A percentile compares a stretch with the other conserved stretches of the same genome.
Conservation (phyloP, 768 basidiomycete genomes). For the Macrocybe gigantea region DNA sequence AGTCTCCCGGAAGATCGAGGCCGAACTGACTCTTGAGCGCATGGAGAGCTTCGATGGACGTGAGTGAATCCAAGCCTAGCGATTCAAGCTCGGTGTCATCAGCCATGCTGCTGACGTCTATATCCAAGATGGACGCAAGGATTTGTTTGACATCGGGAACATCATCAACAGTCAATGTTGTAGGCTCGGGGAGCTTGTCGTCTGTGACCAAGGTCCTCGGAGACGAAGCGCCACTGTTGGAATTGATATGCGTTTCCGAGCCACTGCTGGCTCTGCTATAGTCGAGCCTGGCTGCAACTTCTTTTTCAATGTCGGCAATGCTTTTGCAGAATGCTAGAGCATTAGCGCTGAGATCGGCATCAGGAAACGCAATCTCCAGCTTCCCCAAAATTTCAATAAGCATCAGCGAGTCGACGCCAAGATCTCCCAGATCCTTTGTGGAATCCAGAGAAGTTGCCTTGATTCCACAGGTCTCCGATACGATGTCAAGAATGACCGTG, state of each 20-base stretch:
- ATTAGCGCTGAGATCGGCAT: conserved; percentile 19
- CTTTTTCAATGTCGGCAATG: conserved; percentile 27
- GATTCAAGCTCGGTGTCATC: conserved; percentile 41
- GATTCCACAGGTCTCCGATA: conserved; percentile 37
- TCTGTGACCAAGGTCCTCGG: conserved; percentile 37
- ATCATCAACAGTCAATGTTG: conserved; percentile 14
- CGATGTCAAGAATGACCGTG: conserved; percentile 24
- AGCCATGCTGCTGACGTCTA: conserved; percentile 28
- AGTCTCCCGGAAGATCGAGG: conserved; percentile 34
- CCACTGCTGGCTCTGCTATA: not conserved
- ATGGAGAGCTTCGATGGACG: conserved; percentile 55
- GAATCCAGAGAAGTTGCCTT: conserved; percentile 25
- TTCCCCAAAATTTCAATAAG: conserved; percentile 47
- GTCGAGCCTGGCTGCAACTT: conserved; percentile 15
- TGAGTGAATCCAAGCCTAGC: conserved; percentile 61
- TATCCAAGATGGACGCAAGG: conserved; percentile 42
- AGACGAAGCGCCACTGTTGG: conserved; percentile 19
- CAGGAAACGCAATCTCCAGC: conserved; percentile 30
- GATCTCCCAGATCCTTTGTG: conserved; percentile 37
- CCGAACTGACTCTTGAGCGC: conserved; percentile 35
- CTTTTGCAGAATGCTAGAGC: conserved; percentile 28
- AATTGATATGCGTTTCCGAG: conserved; percentile 8
- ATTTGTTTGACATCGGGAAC: conserved; percentile 26
- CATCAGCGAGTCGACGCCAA: conserved; percentile 63
- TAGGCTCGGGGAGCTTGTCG: conserved; percentile 17